Evolutionary conservation across 306 rosid genomes (phyloP).

Genomic region (Sicyos edulis): DNA sequence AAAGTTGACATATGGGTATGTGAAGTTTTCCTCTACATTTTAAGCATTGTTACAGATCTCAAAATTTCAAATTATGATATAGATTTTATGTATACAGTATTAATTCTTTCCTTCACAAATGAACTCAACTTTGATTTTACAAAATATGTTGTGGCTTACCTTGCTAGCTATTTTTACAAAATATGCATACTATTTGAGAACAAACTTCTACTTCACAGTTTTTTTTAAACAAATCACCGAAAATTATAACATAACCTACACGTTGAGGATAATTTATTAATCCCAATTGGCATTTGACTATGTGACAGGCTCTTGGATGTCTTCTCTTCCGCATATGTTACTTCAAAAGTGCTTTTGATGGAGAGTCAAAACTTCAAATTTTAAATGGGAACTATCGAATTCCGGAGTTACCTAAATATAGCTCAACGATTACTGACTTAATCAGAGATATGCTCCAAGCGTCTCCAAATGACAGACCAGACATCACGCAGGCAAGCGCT

Average conservation of each 20-base stretch:
- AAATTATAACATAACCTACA: no score
- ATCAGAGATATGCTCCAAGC: conserved; percentile 94
- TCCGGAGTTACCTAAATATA: conserved; percentile 76
- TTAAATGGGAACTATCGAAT: conserved; percentile 96
- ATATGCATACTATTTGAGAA: no score
- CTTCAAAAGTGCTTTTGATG: conserved; percentile 95
- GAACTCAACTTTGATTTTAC: no score
- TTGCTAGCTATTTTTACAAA: no score
- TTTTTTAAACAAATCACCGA: no score
- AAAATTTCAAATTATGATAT: neutral
- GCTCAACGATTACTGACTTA: conserved; percentile 54
- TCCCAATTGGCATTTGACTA: conserved; percentile 22
- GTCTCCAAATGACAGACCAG: conserved; percentile 93
- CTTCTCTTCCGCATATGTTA: conserved; percentile 94
- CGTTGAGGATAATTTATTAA: no score
- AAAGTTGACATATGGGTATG: conserved; percentile 98
- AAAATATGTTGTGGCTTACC: no score
- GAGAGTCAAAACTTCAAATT: conserved; percentile 95
- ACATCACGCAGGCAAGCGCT: conserved; percentile 99
- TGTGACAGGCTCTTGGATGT: conserved; percentile 86
- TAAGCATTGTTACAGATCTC: neutral
- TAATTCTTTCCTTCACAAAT: no score
- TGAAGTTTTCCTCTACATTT: conserved; percentile 11
- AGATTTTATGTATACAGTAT: no score
- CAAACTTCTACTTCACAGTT: no score